A percentile compares a stretch with the other conserved stretches of the same genome.
Evolutionary conservation across 495 filamentous ascomycete genomes (phyloP).

Genomic region (Saxophila tyrrhenica): DNA sequence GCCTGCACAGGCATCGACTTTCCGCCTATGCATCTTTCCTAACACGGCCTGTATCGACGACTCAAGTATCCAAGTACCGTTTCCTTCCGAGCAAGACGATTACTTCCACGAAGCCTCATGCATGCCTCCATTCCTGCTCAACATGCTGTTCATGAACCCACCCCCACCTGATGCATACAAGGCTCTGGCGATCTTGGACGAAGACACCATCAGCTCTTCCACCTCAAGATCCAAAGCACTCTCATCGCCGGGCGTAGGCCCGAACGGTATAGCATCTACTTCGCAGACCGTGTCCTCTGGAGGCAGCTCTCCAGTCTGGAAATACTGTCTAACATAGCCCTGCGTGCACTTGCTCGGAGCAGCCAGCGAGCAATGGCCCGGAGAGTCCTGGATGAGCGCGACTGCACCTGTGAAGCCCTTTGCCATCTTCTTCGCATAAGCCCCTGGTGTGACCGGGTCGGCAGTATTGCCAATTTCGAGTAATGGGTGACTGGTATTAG

Average conservation of each 20-base stretch:
- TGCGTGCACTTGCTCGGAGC: slow-evolving; percentile 24
- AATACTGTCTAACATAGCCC: slow-evolving; percentile 20
- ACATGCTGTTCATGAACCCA: slow-evolving; percentile 1
- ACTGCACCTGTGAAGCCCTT: slow-evolving; percentile 40
- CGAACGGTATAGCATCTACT: slow-evolving; percentile 14
- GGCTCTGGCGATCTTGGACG: slow-evolving; percentile 1
- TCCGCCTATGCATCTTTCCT: neutral
- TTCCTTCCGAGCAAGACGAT: neutral
- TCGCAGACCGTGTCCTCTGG: slow-evolving; percentile 20
- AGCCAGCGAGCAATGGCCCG: slow-evolving; percentile 31
- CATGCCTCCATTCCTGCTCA: neutral
- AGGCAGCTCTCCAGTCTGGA: slow-evolving; percentile 26
- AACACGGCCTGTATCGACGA: neutral
- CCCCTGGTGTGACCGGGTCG: slow-evolving; percentile 46
- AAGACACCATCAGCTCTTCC: neutral
- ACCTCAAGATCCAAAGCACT: neutral
- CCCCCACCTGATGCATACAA: slow-evolving; percentile 1
- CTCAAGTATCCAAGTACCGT: neutral
- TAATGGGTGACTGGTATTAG: slow-evolving; percentile 42
- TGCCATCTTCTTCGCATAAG: slow-evolving; percentile 40
- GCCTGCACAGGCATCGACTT: neutral
- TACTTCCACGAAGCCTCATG: neutral
- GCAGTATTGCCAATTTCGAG: slow-evolving; percentile 44
- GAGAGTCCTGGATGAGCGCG: slow-evolving; percentile 44
- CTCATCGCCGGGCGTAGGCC: neutral